Conservation (phyloP, 768 basidiomycete species). For the Cyclocybe cylindracea region DNA sequence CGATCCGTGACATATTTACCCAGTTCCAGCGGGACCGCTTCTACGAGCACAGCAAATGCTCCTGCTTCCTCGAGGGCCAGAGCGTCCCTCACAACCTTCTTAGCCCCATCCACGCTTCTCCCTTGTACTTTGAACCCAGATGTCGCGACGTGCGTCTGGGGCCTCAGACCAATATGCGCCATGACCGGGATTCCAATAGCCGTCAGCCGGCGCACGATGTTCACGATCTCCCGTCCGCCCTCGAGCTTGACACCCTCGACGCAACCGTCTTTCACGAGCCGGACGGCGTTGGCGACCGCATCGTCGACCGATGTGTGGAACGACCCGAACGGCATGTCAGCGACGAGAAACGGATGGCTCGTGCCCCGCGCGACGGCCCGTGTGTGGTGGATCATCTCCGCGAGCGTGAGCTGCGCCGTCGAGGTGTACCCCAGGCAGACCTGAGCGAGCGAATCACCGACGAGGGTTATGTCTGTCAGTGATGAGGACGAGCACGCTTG, state of each 20-base stretch:
- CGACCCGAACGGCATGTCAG: constrained; percentile 95
- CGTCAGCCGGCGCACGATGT: constrained; percentile 68
- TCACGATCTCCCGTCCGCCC: constrained; percentile 79
- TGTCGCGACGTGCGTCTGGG: constrained; percentile 80
- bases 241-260: constrained; percentile 93
- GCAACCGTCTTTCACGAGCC: constrained; percentile 78
- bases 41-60: constrained; percentile 86
- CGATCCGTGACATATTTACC: constrained; percentile 73
- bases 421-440: constrained; percentile 88
- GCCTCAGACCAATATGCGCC: constrained; percentile 90
- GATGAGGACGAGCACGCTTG: constrained; percentile 55
- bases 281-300: constrained; percentile 74
- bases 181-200: constrained; percentile 89
- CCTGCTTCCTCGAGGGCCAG: constrained; percentile 79
- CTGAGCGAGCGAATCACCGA: constrained; percentile 96
- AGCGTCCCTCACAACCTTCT: constrained; percentile 62
- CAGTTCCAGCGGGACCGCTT: constrained; percentile 84
- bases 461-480: constrained; percentile 84
- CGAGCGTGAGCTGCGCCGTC: constrained; percentile 84
- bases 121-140: constrained; percentile 95
- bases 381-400: constrained; percentile 93
- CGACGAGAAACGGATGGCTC: constrained; percentile 85
- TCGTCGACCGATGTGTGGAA: constrained; percentile 68
- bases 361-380: constrained; percentile 84
- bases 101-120: constrained; percentile 62